Percentiles rank a stretch among this genome's conserved stretches.
These are phyloP conservation scores for Aspergillus phoenicis DNA, from an alignment of 2,329 filamentous ascomycete species.

Conservation along the genomic window DNA sequence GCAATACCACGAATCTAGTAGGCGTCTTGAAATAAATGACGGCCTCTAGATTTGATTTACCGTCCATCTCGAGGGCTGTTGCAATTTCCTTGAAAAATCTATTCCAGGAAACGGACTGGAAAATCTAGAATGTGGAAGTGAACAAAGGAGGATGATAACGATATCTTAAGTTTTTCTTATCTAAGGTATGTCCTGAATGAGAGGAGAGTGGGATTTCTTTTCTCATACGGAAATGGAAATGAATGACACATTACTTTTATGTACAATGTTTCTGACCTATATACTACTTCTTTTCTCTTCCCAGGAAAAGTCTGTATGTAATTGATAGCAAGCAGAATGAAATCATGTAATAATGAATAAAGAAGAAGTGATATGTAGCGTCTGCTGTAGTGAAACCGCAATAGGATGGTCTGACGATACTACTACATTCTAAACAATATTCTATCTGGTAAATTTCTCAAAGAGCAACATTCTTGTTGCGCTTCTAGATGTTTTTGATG, in stretches of 20 bases:
- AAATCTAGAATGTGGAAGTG: background rate
- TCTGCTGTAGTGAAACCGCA: too few relatives aligned
- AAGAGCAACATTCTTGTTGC: too few relatives aligned
- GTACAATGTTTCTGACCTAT: conserved; percentile 25
- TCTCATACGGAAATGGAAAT: background rate
- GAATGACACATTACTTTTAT: conserved; percentile 13
- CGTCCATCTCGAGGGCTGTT: background rate
- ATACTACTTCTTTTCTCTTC: conserved; percentile 13
- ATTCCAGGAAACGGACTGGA: background rate
- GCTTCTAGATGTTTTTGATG: too few relatives aligned
- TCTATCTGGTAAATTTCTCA: too few relatives aligned
- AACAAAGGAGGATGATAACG: background rate
- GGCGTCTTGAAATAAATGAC: background rate
- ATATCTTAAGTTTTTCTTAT: background rate
- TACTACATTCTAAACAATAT: too few relatives aligned
- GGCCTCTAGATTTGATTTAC: too few relatives aligned
- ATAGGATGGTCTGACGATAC: too few relatives aligned
- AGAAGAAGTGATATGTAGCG: conserved; percentile 7
- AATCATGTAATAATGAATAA: conserved; percentile 26
- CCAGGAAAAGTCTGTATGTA: conserved; percentile 9
- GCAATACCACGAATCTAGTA: background rate
- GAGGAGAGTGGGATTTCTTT: background rate
- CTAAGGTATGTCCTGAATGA: background rate
- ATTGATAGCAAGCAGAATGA: conserved; percentile 12
- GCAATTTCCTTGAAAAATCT: background rate